Base-by-base conservation (phyloP, 441 rosid species). In the Kokia cookei region DNA sequence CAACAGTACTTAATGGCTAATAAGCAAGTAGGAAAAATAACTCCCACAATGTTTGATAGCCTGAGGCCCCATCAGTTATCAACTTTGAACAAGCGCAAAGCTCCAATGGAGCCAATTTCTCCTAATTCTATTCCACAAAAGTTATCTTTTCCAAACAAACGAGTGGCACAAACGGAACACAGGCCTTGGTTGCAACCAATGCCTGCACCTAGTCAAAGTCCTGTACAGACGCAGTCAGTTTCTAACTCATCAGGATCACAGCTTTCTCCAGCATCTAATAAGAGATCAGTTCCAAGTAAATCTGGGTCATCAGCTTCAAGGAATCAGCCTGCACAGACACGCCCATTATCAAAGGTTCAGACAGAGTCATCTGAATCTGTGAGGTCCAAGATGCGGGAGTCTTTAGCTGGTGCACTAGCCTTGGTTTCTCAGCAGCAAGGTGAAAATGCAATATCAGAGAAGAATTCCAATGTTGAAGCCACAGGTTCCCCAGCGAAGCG, bases 381-480 rank as follows among this genome's bases (percentile, higher is more conserved):
- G 73, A 88, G 99, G 79, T 87, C 94, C 74, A 96, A 93, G 86
- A 85, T 96, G 88, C 90, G 92, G 85, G 97, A 92, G 59, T 90
- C 96, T 12, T 84, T 96, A 60, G 91, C 89, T 50, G 78, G 86
- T 81, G 99, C 97, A 4, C 69, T 96, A 82, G 88, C 92, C 75
- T 80, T 92, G 90, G 97, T 89, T 62, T 78, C 78, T 74, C 82
- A 81, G 60, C 74, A 72, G 74, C 75, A 82, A 71, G 84, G 79
- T 51, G 85, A 81, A 54, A 55, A 71, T 19, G 61, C 77, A 1
- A 79, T 67, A 47, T 82, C 35, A 47, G 86, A 53, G 60, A 90
- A 83, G 75, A 78, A 69, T 75, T 72, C 81, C 40, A 80, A 78
- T 75, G 81, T 35, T 67, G 84, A 83, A 62, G 77, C 80, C 77